phyloP scores from a whole-genome alignment of 2,329 filamentous ascomycete genomes.

The Zymoseptoria brevis region DNA sequence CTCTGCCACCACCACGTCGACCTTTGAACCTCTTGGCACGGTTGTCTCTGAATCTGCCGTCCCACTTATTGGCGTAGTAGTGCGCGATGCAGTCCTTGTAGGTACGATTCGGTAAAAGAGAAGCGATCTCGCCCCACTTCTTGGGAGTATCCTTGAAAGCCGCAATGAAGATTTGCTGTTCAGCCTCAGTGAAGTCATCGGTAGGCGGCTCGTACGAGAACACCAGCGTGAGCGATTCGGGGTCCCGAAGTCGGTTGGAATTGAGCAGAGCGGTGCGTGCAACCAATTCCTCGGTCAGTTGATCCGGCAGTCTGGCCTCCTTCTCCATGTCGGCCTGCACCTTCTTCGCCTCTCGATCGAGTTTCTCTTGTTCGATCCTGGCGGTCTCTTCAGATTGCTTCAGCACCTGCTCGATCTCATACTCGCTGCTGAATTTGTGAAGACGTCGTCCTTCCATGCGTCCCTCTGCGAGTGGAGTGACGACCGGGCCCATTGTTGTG shows the following conservation, averaged over 20 bases:
- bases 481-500: conserved; percentile 34
- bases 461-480: conserved; percentile 12
- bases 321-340: conserved; percentile 67
- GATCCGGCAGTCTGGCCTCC: conserved; percentile 65
- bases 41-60: conserved; percentile 68
- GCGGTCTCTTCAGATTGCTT: conserved; percentile 68
- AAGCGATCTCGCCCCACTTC: conserved; percentile 72
- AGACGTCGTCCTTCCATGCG: conserved; percentile 41
- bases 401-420: conserved; percentile 63
- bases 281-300: conserved; percentile 56
- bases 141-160: conserved; percentile 69
- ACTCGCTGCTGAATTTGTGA: conserved; percentile 58
- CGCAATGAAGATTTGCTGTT: conserved; percentile 63
- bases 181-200: conserved; percentile 67
- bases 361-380: conserved; percentile 54
- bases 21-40: conserved; percentile 45
- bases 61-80: conserved; percentile 74
- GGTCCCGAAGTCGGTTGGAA: conserved; percentile 55
- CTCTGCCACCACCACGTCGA: conserved; percentile 33
- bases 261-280: conserved; percentile 55
- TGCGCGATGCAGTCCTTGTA: conserved; percentile 78
- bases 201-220: conserved; percentile 66
- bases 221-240: conserved; percentile 58
- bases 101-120: conserved; percentile 57
- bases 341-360: conserved; percentile 48